Conservation (phyloP, 768 basidiomycete species). For the Boletus subcaerulescens region DNA sequence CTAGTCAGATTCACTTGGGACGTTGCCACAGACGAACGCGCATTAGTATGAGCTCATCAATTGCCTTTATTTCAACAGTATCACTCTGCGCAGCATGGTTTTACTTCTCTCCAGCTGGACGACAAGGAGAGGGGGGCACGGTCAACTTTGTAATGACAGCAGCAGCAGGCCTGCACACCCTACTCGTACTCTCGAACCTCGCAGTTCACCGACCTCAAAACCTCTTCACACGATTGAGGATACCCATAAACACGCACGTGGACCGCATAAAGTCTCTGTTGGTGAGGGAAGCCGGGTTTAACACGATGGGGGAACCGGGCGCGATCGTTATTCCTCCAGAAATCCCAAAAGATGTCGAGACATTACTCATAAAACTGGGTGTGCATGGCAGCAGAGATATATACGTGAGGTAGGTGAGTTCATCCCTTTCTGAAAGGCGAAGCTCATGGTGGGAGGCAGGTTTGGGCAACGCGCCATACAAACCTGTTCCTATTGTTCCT, state of each 20-base stretch:
- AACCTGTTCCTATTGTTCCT: constrained; percentile 64
- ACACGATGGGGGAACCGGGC: constrained; percentile 17
- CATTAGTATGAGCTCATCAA: background rate
- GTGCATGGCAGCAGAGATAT: constrained; percentile 54
- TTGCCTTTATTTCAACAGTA: constrained; percentile 14
- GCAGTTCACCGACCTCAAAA: constrained; percentile 49
- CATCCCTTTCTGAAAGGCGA: background rate
- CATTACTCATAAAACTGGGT: constrained; percentile 52
- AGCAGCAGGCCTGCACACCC: constrained; percentile 13
- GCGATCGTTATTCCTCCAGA: constrained; percentile 13
- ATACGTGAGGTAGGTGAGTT: constrained; percentile 52
- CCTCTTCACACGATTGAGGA: constrained; percentile 52
- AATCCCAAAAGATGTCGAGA: constrained; percentile 50
- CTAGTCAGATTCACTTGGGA: too few relatives aligned
- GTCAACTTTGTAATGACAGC: constrained; percentile 7
- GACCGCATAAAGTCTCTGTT: constrained; percentile 51
- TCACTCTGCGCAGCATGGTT: constrained; percentile 16
- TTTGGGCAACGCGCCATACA: constrained; percentile 67
- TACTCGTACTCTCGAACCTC: constrained; percentile 17
- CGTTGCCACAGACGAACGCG: too few relatives aligned
- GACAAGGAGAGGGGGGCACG: background rate
- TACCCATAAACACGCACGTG: constrained; percentile 54
- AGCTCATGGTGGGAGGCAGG: constrained; percentile 33
- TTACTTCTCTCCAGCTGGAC: constrained; percentile 13
- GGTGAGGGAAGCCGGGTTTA: constrained; percentile 39